Evolutionary conservation across 345 rosid genomes (phyloP), one percentile per base, ranked within the genome.

Genomic region (Salix udensis): DNA sequence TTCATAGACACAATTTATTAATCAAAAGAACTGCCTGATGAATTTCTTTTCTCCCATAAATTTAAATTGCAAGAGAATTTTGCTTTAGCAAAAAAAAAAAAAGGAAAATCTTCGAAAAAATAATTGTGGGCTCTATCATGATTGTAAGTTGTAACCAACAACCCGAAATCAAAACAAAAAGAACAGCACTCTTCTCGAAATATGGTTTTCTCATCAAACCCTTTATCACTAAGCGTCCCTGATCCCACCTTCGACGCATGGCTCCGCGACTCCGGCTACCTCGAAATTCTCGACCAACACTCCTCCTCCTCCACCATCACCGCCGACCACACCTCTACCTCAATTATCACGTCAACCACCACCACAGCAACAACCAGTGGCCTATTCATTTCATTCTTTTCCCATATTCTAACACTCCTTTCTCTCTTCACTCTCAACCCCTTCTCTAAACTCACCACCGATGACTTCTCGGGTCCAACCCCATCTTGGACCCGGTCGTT

Each of bases 181-280:
- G 12, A 60, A 31, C n/a, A 7, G 2, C 10, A 2, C 40, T 31
- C 40, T 66, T 15, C 69, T 23, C 62, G 23, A 4, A 55, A 9
- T 23, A 87, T 82, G 82, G 86, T 77, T 1, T 91, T 91, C 80
- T 23, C 81, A 21, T 30, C 89, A 13, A 84, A 90, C 74, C 99
- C 97, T 15, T 83, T 93, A 23, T 89, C 98, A 19, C 87, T 92
- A 4, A 88, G 88, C 88, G 88, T 92, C 3, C 91, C 96, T 0
- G 96, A 96, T 81, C 84, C 92, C 7, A 88, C 91, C 67, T 89
- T 96, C 87, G 96, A 96, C 67, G 85, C 97, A 37, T 96, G 99
- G 93, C 93, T 86, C 79, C 97, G 98, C 2, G 98, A 93, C 81
- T 89, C 96, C 83, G 98, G 98, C 89, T 91, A 93, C 87, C 97